A percentile compares a stretch with the other conserved stretches of the same genome.
phyloP scores from a whole-genome alignment of 2,329 filamentous ascomycete genomes.

The Aspergillus ruber region DNA sequence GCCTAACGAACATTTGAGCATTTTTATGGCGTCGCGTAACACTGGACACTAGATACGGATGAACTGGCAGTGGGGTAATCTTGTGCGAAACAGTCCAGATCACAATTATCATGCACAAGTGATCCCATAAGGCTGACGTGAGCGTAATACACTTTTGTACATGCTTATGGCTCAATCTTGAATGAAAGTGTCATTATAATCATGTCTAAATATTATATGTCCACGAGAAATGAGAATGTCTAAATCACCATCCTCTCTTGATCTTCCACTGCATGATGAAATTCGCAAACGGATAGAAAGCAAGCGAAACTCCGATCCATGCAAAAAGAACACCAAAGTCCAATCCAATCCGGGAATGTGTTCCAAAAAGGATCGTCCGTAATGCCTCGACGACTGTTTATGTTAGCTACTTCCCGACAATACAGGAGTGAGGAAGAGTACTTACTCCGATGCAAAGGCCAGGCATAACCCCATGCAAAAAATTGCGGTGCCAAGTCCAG shows the following conservation, averaged over 20 bases:
- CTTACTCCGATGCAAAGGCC: constrained; percentile 55
- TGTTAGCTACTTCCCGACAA: constrained; percentile 3
- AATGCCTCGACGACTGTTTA: constrained; percentile 50
- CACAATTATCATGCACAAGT: too few relatives aligned
- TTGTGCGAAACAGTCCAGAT: too few relatives aligned
- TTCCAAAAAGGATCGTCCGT: constrained; percentile 55
- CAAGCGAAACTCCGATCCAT: constrained; percentile 39
- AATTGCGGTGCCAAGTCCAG: constrained; percentile 54
- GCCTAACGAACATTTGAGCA: too few relatives aligned
- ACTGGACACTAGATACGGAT: too few relatives aligned
- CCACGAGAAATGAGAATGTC: too few relatives aligned
- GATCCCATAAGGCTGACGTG: too few relatives aligned
- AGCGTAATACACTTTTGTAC: too few relatives aligned
- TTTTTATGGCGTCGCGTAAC: too few relatives aligned
- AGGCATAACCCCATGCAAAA: constrained; percentile 58
- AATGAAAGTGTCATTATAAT: too few relatives aligned
- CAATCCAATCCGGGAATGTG: constrained; percentile 52
- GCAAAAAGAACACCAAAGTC: constrained; percentile 57
- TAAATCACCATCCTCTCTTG: constrained; percentile 14
- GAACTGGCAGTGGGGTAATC: too few relatives aligned
- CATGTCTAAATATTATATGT: too few relatives aligned
- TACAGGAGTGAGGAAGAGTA: constrained; percentile 1
- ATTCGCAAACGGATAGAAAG: constrained; percentile 21
- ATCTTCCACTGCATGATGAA: constrained; percentile 29
- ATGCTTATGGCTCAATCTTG: too few relatives aligned